Evolutionary conservation across 2,329 filamentous ascomycete genomes (phyloP), one percentile per base, ranked within the genome.

Genomic region (Podosphaera fusca): DNA sequence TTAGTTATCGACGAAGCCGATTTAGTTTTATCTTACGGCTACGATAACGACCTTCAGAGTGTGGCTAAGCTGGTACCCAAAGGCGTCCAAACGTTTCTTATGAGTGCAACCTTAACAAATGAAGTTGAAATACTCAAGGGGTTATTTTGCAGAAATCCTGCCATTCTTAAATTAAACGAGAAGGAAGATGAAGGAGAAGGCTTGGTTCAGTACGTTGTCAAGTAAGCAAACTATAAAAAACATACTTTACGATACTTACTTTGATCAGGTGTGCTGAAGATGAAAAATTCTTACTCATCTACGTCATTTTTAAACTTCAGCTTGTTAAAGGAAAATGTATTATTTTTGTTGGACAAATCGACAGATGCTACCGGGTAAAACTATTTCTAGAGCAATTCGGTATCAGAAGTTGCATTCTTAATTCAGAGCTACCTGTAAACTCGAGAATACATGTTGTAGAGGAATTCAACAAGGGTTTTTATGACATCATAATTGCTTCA

Each of bases 341-440:
- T 55, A 78, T 87, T 52, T 88, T 88, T 62, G 88, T 95, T 5
- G 83, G 80, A 34, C 87, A 95, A 63, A 84, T 94, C 56, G 89
- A 95, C 70, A 73, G 83, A 61, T 94, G 85, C 64, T 98, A 98
- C 70, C 80, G 92, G 40, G 72, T 98, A 31, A 95, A 95, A 70
- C 76, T 98, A 6, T 98, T 92, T 67, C 78, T 98, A 56, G 92
- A 98, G 70, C 92, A 98, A 67, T 98, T 98, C 66, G 89, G 88
- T 52, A 90, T 95, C 67, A 84, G 87, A 67, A 90, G 86, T 65
- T 94, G 87, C 69, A 86, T 95, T 34, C 73, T 98, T 46, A 98
- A 98, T 71, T 92, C 87, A 0, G 90, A 98, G 67, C 72, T 98
- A 40, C 92, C 92, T 0, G 82, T 96, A 62, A 95, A 95, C 66